Base-by-base conservation (phyloP, 2,329 filamentous ascomycete species). In the Byssothecium circinans region DNA sequence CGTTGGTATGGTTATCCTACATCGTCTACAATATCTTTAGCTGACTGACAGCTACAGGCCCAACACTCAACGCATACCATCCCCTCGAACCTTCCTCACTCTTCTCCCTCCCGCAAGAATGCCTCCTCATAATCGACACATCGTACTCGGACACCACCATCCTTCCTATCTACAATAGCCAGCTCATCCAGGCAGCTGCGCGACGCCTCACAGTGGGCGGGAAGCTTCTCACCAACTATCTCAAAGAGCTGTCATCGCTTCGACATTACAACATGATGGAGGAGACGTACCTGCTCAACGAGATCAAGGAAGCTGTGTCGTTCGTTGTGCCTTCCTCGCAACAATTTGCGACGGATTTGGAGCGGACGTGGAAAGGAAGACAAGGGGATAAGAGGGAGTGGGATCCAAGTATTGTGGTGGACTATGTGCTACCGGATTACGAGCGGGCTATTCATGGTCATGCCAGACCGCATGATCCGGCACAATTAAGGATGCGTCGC, bases 181-280 rank as follows among this genome's bases (percentile, higher is more conserved):
- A 83, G 19, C 86, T 92, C 1, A 73, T 97, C 5, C 90, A 96
- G 56, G 78, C 85, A 0, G 91, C 88, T 0, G 83, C 95, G 45
- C 85, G 92, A 17, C 82, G 94, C 32, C 83, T 99, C 38, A 91
- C 96, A 45, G 81, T 97, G 6, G 94, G 94, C 35, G 94, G 94
- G 47, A 97, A 96, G 72, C 82, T 95, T 42, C 75, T 99, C 52
- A 96, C 92, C 18, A 97, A 97, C 68, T 88, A 95, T 67, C 79
- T 99, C 27, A 92, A 94, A 39, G 88, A 94, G 47, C 80, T 95
- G 14, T 84, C 97, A 15, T 96, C 91, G 1, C 80, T 95, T 12
- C 86, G 94, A 6, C 91, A 96, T 64, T 96, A 95, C 71, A 92
- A 96, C 68, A 91, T 99, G 84, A 85, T 94, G 53, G 91, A 95